A percentile compares a stretch with the other conserved stretches of the same genome.
These are phyloP conservation scores for Allantophomopsis lycopodina DNA, from an alignment of 2,329 filamentous ascomycete species.

Conservation along the genomic window DNA sequence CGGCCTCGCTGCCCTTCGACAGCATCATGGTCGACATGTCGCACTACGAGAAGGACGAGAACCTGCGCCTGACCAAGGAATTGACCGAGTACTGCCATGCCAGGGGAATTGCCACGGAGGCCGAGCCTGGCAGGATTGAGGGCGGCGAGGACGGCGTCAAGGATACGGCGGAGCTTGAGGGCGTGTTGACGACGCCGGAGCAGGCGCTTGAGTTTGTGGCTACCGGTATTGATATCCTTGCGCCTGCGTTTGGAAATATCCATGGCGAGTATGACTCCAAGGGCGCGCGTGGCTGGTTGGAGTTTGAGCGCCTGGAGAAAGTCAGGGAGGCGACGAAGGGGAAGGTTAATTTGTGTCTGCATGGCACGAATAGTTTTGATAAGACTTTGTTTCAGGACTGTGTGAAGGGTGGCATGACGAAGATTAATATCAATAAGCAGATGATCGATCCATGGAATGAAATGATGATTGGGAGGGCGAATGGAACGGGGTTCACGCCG, in stretches of 20 bases:
- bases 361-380: slow-evolving; percentile 39
- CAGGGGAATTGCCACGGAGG: slow-evolving; percentile 51
- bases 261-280: slow-evolving; percentile 38
- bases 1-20: slow-evolving; percentile 44
- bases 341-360: slow-evolving; percentile 31
- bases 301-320: slow-evolving; percentile 8
- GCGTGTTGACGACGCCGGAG: slow-evolving; percentile 36
- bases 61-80: slow-evolving; percentile 47
- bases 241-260: slow-evolving; percentile 52
- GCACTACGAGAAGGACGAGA: slow-evolving; percentile 55
- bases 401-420: slow-evolving; percentile 32
- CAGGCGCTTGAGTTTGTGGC: slow-evolving; percentile 45
- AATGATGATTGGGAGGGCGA: slow-evolving; percentile 10
- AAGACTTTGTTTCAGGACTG: slow-evolving; percentile 33
- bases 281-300: slow-evolving; percentile 3
- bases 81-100: slow-evolving; percentile 49
- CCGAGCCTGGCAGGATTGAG: slow-evolving; percentile 33
- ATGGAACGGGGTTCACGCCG: slow-evolving; percentile 6
- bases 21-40: slow-evolving; percentile 66
- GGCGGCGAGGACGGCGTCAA: slow-evolving; percentile 4
- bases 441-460: slow-evolving; percentile 12
- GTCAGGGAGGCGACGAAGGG: slow-evolving; percentile 15
- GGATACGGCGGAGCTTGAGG: slow-evolving; percentile 3
- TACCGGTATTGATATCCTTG: slow-evolving; percentile 50
- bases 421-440: slow-evolving; percentile 36